Evolutionary conservation across 2,329 filamentous ascomycete species (phyloP).

Genomic region (Pseudogymnoascus sp.): DNA sequence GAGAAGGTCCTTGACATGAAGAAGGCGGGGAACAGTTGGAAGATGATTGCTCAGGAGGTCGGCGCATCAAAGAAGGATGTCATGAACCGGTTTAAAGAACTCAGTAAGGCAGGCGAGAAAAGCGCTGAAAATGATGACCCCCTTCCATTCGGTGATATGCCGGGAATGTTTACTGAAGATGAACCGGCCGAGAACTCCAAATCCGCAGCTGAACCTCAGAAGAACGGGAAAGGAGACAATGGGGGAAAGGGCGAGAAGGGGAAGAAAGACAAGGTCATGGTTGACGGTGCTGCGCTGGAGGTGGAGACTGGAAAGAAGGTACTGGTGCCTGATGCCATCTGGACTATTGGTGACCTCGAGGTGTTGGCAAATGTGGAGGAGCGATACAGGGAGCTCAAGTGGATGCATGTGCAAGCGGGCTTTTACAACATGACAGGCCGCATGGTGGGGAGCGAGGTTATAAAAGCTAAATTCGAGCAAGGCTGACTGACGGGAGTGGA

Average conservation of each 20-base stretch:
- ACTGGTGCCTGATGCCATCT: slow-evolving; percentile 21
- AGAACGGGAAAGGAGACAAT: neutral
- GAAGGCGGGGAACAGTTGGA: slow-evolving; percentile 21
- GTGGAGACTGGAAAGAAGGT: neutral
- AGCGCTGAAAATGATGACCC: neutral
- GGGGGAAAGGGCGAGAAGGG: neutral
- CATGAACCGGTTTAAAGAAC: slow-evolving; percentile 15
- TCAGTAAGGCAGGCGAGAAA: slow-evolving; percentile 10
- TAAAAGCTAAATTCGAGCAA: slow-evolving; percentile 26
- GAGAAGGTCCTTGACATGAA: slow-evolving; percentile 23
- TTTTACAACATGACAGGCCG: slow-evolving; percentile 30
- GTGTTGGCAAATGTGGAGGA: slow-evolving; percentile 23
- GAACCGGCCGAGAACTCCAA: neutral
- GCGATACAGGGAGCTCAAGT: slow-evolving; percentile 23
- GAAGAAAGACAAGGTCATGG: slow-evolving; percentile 2
- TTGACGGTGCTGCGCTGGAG: neutral
- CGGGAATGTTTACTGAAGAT: neutral
- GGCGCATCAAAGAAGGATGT: slow-evolving; percentile 16
- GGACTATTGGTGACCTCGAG: slow-evolving; percentile 25
- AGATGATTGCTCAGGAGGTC: slow-evolving; percentile 18
- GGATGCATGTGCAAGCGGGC: slow-evolving; percentile 26
- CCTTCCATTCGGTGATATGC: neutral
- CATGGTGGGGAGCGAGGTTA: slow-evolving; percentile 25
- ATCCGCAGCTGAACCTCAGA: neutral
- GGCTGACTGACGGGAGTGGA: slow-evolving; percentile 14